Base-by-base conservation (phyloP, 2,329 filamentous ascomycete genomes). In the Dothistroma septosporum region DNA sequence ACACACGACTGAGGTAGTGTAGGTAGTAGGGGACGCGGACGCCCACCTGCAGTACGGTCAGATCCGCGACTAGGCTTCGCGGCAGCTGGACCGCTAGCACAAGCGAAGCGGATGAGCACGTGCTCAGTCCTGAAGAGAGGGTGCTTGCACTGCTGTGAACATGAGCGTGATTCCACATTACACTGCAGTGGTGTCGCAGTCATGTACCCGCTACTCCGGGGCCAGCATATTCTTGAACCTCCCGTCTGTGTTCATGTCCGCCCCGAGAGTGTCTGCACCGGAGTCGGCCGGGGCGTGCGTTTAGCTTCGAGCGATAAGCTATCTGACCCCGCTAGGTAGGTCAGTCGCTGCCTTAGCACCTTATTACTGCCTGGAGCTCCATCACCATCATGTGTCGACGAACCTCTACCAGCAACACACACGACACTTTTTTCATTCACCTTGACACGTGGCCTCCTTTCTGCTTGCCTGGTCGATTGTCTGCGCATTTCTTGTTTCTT, bases 51-150 rank as follows among this genome's bases (percentile, higher is more conserved):
- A 44, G 41, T n/a, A 44, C 41, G 19, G 19, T 50, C 48, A 16
- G 22, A 14, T 32, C 22, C 24, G 9, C 16, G 35, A 41, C 44
- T 44, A 55, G 53, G 53, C 35, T 54, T 19, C 33, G n/a, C 52
- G 52, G 52, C 52, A 44, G 31, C 24, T 9, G 24, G n/a, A n/a
- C 52, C 53, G 53, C 22, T 47, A 47, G 53, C 53, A 37, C 11
- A 53, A 22, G 12, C 19, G 28, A 21, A 16, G 50, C 1, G 10
- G 24, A 35, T 41, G 14, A 7, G 53, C 53, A 55, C 53, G 53
- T 55, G 53, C 8, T n/a, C 47, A 28, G n/a, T 10, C 10, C 33
- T 7, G 32, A 35, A 12, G 32, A 35, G 32, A 35, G 8, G 3
- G 14, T 19, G 41, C 16, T 2, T 44, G 10, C 2, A 4, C 24